Evolutionary conservation across 202 grass and related monocot genomes (phyloP), one percentile per base, ranked within the genome.

Genomic region (Elaeis oleifera): DNA sequence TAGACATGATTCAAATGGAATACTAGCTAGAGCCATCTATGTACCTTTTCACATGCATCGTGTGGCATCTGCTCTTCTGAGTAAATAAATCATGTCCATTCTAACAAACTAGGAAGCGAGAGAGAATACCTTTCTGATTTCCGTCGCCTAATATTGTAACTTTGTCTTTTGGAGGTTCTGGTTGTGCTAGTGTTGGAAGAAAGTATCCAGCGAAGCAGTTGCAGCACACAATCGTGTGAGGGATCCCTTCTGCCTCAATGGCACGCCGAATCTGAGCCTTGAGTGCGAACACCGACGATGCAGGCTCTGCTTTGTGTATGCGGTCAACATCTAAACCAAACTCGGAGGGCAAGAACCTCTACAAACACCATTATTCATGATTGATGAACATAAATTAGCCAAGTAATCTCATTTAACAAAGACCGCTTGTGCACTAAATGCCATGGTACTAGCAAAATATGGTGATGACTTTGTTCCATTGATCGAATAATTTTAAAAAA

Each of bases 301-400:
- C 76, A 3, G 76, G 76, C 24, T 79, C 76, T 17, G 73, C 68
- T 6, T 39, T 53, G 66, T 79, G 54, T 16, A 67, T 61, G 9
- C 61, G 76, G 18, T 79, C 76, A 0, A 79, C 68, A 53, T 79
- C 69, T 21, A 73, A 65, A n/a, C 76, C 76, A 56, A 65, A 79
- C 18, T 79, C 76, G 1, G 69, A 79, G n/a, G 76, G 76, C 4
- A 79, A 19, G 53, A 79, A 73, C 49, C 69, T 72, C 76, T 79
- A 58, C 68, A 50, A 70, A 31, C 28, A 31, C 28, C 28, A 31
- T 31, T 31, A 31, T 31, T 31, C 28, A 31, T 31, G 5, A 31
- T 6, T 6, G 2, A 44, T 13, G 36, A 44, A 44, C 36, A 44
- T 13, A 13, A 44, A 44, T 44, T 44, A 14, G 9, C 36, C 11